Evolutionary conservation across 1,139 yeast genomes (phyloP), one percentile per base, ranked within the genome.

Genomic region (Chernovozyma sophiae-reginae): DNA sequence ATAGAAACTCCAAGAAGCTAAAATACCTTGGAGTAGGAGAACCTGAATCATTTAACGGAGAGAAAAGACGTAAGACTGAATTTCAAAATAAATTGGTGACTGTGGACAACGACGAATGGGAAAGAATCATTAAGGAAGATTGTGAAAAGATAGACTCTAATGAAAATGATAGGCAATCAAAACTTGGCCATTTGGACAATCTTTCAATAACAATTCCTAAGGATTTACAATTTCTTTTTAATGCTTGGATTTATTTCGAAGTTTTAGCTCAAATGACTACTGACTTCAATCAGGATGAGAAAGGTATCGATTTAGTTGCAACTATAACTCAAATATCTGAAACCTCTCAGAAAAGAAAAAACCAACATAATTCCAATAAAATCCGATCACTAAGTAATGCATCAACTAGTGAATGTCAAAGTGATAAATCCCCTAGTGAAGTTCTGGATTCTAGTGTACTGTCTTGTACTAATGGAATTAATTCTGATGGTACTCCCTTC

Each of bases 231-330:
- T 77, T 76, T 43, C 58, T 80, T 34, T 77, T 79, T 58, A 79
- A 80, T 51, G 69, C 75, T 24, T 81, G 85, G 80, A 65, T 79
- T 33, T 81, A 81, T 52, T 71, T 77, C 47, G 86, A 80, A 53
- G 85, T 80, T 2, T 58, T 80, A 42, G 79, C 85, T 1, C 75
- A 81, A 43, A 72, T 81, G 72, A 78, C 85, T 0, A 68, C 81
- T 15, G 77, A 71, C 37, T 54, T 63, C 11, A 66, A 58, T 23
- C 61, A 64, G 33, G 81, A 72, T 40, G 72, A 65, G 38, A 66
- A 65, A 37, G 73, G 73, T 0, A 56, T 66, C 14, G 72, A 66
- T 42, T 52, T 67, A 35, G 73, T 68, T 8, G 70, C 72, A 1
- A 58, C 71, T 1, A 66, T 68, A 31, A 65, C 72, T 13, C 44